Conservation (phyloP, 495 filamentous ascomycete genomes). For the Acidiella bohemica region DNA sequence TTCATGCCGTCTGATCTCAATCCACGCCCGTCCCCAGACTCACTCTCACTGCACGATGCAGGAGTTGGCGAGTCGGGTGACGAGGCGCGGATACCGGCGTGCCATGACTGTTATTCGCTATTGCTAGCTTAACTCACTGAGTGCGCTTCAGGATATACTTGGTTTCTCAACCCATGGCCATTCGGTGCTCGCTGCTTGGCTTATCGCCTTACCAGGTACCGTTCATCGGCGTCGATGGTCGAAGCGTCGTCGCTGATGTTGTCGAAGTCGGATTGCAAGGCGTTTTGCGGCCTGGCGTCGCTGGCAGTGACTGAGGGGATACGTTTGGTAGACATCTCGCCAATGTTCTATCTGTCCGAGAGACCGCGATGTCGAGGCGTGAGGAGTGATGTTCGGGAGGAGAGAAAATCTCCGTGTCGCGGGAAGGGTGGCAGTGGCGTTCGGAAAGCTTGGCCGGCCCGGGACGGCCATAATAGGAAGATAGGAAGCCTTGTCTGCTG, state of each 20-base stretch:
- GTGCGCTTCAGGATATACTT: conserved; percentile 13
- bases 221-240: conserved; percentile 23
- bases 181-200: neutral
- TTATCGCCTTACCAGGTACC: conserved; percentile 23
- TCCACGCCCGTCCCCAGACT: conserved; percentile 10
- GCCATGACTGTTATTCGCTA: conserved; percentile 20
- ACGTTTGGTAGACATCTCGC: neutral
- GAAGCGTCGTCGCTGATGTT: conserved; percentile 8
- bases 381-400: no score
- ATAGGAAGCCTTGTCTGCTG: no score
- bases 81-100: conserved; percentile 21
- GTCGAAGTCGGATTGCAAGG: conserved; percentile 23
- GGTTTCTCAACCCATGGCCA: neutral
- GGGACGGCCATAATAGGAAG: no score
- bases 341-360: neutral
- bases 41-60: conserved; percentile 5
- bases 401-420: no score
- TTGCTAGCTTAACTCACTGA: conserved; percentile 16
- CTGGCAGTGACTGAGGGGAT: neutral
- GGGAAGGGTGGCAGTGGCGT: no score
- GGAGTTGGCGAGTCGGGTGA: conserved; percentile 13
- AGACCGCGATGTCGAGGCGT: no score
- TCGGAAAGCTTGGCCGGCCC: no score
- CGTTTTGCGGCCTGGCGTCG: conserved; percentile 18
- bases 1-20: conserved; percentile 28